Base-by-base conservation (phyloP, 305 asterid genomes). In the Fraxinus dipetala region DNA sequence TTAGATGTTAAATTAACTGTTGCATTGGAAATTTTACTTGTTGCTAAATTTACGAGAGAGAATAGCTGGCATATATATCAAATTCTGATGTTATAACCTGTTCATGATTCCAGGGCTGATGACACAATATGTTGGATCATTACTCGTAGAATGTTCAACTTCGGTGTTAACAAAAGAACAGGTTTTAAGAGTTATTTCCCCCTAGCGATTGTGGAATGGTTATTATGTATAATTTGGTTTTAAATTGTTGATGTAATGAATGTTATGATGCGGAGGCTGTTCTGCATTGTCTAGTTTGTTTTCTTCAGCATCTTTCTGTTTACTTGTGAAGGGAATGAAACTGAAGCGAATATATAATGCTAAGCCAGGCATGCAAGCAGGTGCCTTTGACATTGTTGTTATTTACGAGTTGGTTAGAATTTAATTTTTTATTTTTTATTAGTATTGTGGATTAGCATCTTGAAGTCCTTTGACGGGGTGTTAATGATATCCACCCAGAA, bases 11-110 rank as follows among this genome's bases (percentile, higher is more conserved):
- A 7, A 65, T 36, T 65, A 8, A 4, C 22, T 35, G 76, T 77
- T 40, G 43, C 83, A 75, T 73, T 40, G 80, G 78, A 35, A 36
- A 61, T 59, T 24, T 40, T n/a, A 9, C 70, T 35, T 63, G 24
- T 54, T 45, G 26, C 40, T 18, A 59, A 20, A 59, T 59, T 20
- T 20, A 59, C 7, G 0, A 26, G 26, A 20, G 48, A 20, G 36
- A 48, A 14, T 30, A 78, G 72, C 18, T 22, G 45, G 77, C 43
- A 30, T 3, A 2, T 20, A 5, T 40, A 11, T 34, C 20, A 11
- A 20, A 59, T 20, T 18, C 70, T 20, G 16, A 73, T 22, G 14
- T 5, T 26, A 22, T 18, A 38, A 32, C 38, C 35, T 32, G 73
- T 31, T 63, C 32, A 13, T 61, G 80, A 56, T 65, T 18, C 40